Evolutionary conservation across 768 basidiomycete genomes (phyloP), one percentile per base, ranked within the genome.

Genomic region (Scleroderma bovista): DNA sequence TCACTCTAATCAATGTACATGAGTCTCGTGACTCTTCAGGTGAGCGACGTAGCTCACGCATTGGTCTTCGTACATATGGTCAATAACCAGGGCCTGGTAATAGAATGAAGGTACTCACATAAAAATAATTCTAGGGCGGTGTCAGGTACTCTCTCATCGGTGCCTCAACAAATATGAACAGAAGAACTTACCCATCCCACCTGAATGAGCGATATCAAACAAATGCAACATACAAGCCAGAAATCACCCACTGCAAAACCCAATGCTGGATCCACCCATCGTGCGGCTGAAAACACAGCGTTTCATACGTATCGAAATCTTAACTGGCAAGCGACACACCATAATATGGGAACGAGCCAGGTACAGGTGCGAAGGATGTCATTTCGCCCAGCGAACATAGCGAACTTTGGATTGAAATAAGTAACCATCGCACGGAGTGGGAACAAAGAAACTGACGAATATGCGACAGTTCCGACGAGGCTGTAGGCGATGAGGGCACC

Each of bases 261-360:
- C 33, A 80, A 67, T 26, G 79, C 78, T 29, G 78, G 78, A 57
- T 81, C 78, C 16, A 81, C 77, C 77, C 77, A 80, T 49, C 78
- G 69, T 33, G 74, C 69, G 47, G 77, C 79, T 79, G 20, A 51
- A 34, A 22, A 43, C n/a, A 3, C 7, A 22, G 6, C 7, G 26
- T 37, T 44, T 22, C 29, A 48, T n/a, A 23, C 12, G 3, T 9
- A 31, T 29, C 23, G 6, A 34, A 26, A 22, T n/a, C n/a, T n/a
- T 9, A 22, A 34, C 16, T 69, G 78, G 84, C 49, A 83, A 62
- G 71, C 23, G 20, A 50, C 69, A 6, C 44, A 78, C 79, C 81
- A 61, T 77, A 87, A 66, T 86, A 84, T 20, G 84, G 84, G 61
- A 86, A 88, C 1, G 84, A 82, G 17, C 87, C 87, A 9, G 87